phyloP scores from a whole-genome alignment of 441 rosid species.

The Aleurites moluccanus region DNA sequence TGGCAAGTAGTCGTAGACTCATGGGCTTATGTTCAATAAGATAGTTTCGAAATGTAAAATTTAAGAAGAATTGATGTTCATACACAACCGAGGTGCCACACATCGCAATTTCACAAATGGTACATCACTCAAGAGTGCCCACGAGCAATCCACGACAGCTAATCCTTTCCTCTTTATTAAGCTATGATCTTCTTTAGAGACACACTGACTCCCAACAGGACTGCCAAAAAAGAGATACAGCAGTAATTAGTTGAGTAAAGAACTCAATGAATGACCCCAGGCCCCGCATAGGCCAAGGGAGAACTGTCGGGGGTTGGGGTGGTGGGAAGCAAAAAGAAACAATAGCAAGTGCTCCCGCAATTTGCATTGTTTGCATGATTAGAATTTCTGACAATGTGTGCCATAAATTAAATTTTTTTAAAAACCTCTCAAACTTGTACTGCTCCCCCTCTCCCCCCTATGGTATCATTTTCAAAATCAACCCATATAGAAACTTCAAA shows the following conservation, averaged over 20 bases:
- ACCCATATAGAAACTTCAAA: not conserved
- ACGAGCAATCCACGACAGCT: constrained; percentile 98
- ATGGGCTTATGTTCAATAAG: not conserved
- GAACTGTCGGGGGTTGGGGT: not conserved
- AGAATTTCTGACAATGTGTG: not conserved
- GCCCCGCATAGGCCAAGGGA: too few relatives aligned
- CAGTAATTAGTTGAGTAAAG: constrained; percentile 9
- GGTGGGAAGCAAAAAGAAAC: not conserved
- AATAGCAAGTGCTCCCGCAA: not conserved
- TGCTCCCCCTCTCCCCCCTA: too few relatives aligned
- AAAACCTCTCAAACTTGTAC: not conserved
- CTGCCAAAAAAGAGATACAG: constrained; percentile 40
- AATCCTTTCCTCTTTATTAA: constrained; percentile 79
- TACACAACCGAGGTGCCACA: constrained; percentile 87
- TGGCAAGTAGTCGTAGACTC: not conserved
- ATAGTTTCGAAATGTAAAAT: not conserved
- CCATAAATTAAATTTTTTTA: not conserved
- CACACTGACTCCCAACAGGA: constrained; percentile 85
- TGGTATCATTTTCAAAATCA: not conserved
- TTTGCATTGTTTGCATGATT: not conserved
- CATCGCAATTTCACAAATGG: constrained; percentile 90
- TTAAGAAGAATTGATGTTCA: constrained; percentile 29
- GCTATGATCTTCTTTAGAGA: constrained; percentile 78
- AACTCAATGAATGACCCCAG: not conserved
- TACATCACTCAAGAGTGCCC: constrained; percentile 93